Evolutionary conservation across 768 basidiomycete species (phyloP), one percentile per base, ranked within the genome.

Genomic region (Suillus decipiens): DNA sequence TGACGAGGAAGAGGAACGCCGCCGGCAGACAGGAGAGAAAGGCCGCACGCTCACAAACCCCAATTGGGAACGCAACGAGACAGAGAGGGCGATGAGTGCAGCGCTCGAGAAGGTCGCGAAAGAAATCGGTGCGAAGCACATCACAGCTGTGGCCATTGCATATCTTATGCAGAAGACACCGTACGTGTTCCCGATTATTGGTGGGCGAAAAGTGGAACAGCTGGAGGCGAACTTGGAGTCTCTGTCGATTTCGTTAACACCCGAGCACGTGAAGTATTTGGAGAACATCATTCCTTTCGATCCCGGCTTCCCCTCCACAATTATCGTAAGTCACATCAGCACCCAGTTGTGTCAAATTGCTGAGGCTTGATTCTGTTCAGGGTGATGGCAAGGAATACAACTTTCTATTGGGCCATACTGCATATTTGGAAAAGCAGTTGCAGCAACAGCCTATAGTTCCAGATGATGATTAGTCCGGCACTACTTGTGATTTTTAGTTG

Each of bases 151-250:
- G 4, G 83, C 83, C 9, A 81, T 85, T 63, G 82, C 82, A 19
- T 84, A 83, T 64, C 72, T 85, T 9, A 72, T 86, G 71, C 81
- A 86, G 39, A 53, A 53, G 70, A 75, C 80, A 5, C 79, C 80
- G 0, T 82, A 76, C 60, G 81, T 82, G 1, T 84, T 84, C 73
- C 82, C 82, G 0, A 75, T 84, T 61, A 73, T 84, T 43, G 82
- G 82, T 12, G 80, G 82, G 1, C 75, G 82, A 59, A 86, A 84
- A 67, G 70, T 82, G 41, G 82, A 83, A 68, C 80, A 85, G 53
- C 71, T 86, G 34, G 53, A 73, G 34, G 77, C 78, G 51, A 86
- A 85, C 66, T 60, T 85, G 22, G 77, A 84, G 66, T 82, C 83
- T 2, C 69, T 86, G 5, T 75, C 79, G 4, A 79, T 86, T 36